Percentiles rank a stretch among this genome's conserved stretches.
phyloP scores from a whole-genome alignment of 2,329 filamentous ascomycete genomes.

The Epicoccum nigrum region DNA sequence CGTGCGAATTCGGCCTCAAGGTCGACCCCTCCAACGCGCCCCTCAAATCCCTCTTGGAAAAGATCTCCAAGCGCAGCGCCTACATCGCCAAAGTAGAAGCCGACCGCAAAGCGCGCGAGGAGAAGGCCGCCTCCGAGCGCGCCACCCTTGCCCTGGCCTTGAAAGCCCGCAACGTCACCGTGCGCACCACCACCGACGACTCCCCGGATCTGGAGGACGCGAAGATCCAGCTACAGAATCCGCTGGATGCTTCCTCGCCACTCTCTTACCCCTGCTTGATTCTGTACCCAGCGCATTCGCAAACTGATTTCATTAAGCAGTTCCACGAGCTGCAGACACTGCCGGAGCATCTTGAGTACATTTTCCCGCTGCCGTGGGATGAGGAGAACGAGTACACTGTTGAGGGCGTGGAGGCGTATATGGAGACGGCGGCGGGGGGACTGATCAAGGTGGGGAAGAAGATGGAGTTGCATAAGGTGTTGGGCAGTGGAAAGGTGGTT shows the following conservation, averaged over 20 bases:
- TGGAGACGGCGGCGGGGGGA: conserved; percentile 80
- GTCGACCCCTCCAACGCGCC: conserved; percentile 74
- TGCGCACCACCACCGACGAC: conserved; percentile 70
- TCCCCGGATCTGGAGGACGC: conserved; percentile 91
- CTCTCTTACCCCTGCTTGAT: conserved; percentile 81
- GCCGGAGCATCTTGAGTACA: conserved; percentile 78
- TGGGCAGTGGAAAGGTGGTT: conserved; percentile 79
- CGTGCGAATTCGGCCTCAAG: conserved; percentile 73
- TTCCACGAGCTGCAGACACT: conserved; percentile 80
- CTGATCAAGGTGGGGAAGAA: conserved; percentile 91
- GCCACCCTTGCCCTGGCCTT: conserved; percentile 61
- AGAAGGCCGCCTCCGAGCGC: conserved; percentile 62
- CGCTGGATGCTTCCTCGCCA: conserved; percentile 72
- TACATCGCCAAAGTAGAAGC: conserved; percentile 62
- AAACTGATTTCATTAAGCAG: conserved; percentile 90
- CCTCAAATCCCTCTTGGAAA: conserved; percentile 65
- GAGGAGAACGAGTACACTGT: conserved; percentile 67
- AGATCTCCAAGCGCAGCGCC: conserved; percentile 66
- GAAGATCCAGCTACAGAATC: conserved; percentile 70
- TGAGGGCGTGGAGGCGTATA: conserved; percentile 79
- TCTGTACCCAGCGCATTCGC: conserved; percentile 80
- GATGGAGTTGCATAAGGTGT: conserved; percentile 73
- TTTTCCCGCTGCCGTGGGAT: conserved; percentile 92
- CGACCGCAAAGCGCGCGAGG: conserved; percentile 62
- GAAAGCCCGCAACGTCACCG: conserved; percentile 71